Percentiles rank a stretch among this genome's conserved stretches.
These are phyloP conservation scores for Elsinoe ampelina DNA, from an alignment of 2,329 filamentous ascomycete species.

Conservation along the genomic window DNA sequence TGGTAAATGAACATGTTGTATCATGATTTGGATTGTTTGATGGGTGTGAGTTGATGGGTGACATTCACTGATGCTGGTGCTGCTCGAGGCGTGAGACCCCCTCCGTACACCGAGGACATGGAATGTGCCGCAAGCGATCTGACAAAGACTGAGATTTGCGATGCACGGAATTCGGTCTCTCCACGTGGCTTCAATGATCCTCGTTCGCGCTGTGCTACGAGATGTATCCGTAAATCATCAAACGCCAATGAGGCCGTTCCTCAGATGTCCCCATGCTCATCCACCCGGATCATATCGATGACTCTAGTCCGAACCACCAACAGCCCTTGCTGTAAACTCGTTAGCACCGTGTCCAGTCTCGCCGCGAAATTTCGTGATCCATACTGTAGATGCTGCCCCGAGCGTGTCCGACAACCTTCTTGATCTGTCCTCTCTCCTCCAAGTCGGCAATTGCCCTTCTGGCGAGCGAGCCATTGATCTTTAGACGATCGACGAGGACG, in stretches of 20 bases:
- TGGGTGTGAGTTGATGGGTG: too few relatives aligned
- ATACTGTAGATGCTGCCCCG: slow-evolving; percentile 97
- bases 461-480: slow-evolving; percentile 98
- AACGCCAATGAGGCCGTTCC: slow-evolving; percentile 12
- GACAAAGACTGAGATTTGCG: too few relatives aligned
- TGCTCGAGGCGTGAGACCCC: too few relatives aligned
- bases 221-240: slow-evolving; percentile 13
- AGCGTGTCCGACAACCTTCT: slow-evolving; percentile 92
- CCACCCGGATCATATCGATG: not conserved
- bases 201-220: slow-evolving; percentile 13
- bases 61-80: too few relatives aligned
- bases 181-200: slow-evolving; percentile 2
- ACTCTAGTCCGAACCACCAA: slow-evolving; percentile 21
- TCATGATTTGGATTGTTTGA: too few relatives aligned
- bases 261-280: slow-evolving; percentile 8
- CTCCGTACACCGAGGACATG: too few relatives aligned
- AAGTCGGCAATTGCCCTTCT: slow-evolving; percentile 81
- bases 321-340: slow-evolving; percentile 18
- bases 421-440: slow-evolving; percentile 97
- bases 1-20: not conserved
- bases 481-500: slow-evolving; percentile 97
- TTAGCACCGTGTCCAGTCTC: not conserved
- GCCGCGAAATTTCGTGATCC: slow-evolving; percentile 28
- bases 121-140: too few relatives aligned
- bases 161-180: too few relatives aligned